Base-by-base conservation (phyloP, 2,329 filamentous ascomycete species). In the Verticillium dahliae region DNA sequence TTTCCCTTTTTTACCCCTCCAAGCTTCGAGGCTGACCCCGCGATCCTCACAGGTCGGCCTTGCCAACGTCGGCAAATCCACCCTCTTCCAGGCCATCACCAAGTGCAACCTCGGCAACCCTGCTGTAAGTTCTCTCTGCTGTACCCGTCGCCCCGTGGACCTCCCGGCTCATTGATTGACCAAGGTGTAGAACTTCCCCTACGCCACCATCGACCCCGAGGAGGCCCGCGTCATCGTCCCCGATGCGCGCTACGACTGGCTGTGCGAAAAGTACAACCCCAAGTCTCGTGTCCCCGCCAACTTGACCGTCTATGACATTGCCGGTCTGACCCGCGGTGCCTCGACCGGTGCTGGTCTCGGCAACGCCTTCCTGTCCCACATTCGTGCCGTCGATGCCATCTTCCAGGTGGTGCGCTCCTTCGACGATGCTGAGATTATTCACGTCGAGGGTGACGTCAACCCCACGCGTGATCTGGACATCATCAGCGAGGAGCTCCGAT, bases 51-150 rank as follows among this genome's bases (percentile, higher is more conserved):
- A 56, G 92, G 92, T 99, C 78, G 95, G 95, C 80, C 88, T 99
- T 73, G 95, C 95, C 78, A 99, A 99, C 79, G 96, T 99, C 71
- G 95, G 95, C 78, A 99, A 99, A 83, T 99, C 95, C 68, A 99
- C 96, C 38, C 88, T 99, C 72, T 99, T 99, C 87, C 96, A 99
- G 84, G 92, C 95, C 75, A 97, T 99, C 80, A 99, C 95, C 75
- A 98, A 97, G 84, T 97, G 90, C 79, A 87, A 88, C 68, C 89
- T 99, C 72, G 95, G 96, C 80, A 99, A 98, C 82, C 96, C 96
- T 71, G 95, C 95, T 82, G 89, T 91, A 84, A 78, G 87, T 27
- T 4, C 18, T 84, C 60, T 63, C 54, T 70, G 67, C 70, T 69
- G 69, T 27, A 3, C 67, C 68, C 69, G 68, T 69, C 67, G 68